These are phyloP conservation scores for Cytospora piceicola DNA, from an alignment of 2,329 filamentous ascomycete genomes.

Conservation along the genomic window DNA sequence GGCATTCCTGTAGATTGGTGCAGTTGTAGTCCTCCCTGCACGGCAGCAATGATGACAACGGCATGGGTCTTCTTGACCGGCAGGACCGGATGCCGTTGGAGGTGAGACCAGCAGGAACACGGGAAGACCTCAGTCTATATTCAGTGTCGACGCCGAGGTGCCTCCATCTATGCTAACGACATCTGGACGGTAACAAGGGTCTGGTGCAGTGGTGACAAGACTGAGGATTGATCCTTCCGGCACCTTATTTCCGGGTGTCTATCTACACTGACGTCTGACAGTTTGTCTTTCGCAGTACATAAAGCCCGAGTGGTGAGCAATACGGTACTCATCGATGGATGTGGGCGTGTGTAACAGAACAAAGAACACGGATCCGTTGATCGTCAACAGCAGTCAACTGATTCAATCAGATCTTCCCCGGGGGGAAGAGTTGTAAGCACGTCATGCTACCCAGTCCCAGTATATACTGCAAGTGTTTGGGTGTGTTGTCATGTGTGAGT, in stretches of 20 bases:
- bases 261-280: neutral
- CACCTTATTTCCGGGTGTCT: neutral
- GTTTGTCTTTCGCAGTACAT: too few species aligned
- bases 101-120: neutral
- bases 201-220: neutral
- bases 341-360: too few species aligned
- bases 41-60: neutral
- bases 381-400: neutral
- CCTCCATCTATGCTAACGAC: neutral
- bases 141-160: neutral
- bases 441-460: neutral
- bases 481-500: neutral
- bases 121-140: neutral
- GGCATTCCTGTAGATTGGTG: neutral
- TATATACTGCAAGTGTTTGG: neutral
- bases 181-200: neutral
- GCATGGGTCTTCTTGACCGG: neutral
- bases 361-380: neutral
- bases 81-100: neutral
- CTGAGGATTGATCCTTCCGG: neutral
- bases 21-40: neutral
- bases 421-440: neutral
- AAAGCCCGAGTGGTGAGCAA: too few species aligned
- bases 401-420: neutral
- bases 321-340: too few species aligned